Evolutionary conservation across 768 basidiomycete species (phyloP), one percentile per base, ranked within the genome.

Genomic region (Lactarius tabidus): DNA sequence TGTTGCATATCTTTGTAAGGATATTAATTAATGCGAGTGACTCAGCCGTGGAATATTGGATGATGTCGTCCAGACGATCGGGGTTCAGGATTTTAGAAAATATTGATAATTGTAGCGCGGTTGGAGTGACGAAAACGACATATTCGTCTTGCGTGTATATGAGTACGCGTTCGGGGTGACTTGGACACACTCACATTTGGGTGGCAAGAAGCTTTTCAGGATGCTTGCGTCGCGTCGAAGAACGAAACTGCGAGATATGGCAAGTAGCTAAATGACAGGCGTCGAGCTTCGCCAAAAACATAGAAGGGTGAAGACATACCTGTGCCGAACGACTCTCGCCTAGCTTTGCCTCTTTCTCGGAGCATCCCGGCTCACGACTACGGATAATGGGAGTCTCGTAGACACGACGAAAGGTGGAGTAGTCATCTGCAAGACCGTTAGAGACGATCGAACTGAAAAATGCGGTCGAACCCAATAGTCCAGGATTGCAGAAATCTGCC

Each of bases 401-500:
- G 7, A 94, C 84, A 65, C 85, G 83, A 55, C 85, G 85, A 74
- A 94, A 94, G 9, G 84, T 84, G 60, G 77, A 77, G 68, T 93
- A 89, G 66, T 91, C 86, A 72, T 91, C 91, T 93, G 66, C 0
- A 45, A 45, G 57, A 58, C 26, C 29, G 20, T 70, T 28, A 59
- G 58, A 15, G 57, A 39, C 54, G 51, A 63, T 55, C 17, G 18
- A 31, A 62, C 51, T 26, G 18, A 1, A 39, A 15, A 59, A 52
- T 28, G 23, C 15, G 18, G 9, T 72, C 74, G 38, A 66, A 91
- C 91, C 92, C 33, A 98, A 81, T 26, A 98, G 74, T 26, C 92
- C 91, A 31, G 97, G 96, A 74, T 97, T 98, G 74, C 93, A 92
- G 74, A 98, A 98, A 64, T 97, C 88, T 35, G 89, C 88, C 93